Base-by-base conservation (phyloP, 805 yeast species). In the Starmerella potacharoeniae region DNA sequence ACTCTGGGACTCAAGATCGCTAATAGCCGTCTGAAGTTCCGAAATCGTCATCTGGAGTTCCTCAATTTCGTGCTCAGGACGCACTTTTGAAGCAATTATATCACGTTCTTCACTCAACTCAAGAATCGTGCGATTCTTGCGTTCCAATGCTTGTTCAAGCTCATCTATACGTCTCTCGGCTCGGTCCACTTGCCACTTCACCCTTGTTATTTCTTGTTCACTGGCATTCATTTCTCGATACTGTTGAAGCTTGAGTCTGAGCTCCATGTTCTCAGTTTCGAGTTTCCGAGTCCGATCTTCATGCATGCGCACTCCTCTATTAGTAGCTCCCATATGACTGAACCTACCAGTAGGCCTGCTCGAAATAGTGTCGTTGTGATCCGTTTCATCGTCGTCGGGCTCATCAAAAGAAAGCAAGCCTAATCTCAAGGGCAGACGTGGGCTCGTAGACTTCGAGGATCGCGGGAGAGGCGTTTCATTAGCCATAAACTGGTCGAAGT, bases 211-310 rank as follows among this genome's bases (percentile, higher is more conserved):
- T 22, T 58, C 61, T 17, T 55, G 55, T 2, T 44, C 53, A 9
- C 51, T 47, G 14, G 53, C 57, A 28, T 51, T 47, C 48, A 47
- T 40, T 35, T 55, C 58, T 5, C 59, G 45, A 17, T 50, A 39
- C 44, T 51, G 55, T 49, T 55, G 60, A n/a, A 63, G 54, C 41
- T 58, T 58, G 41, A 62, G 56, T 36, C 59, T 45, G 34, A 62
- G 58, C 48, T 60, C 62, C 51, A 60, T 54, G 33, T 55, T 62
- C 55, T 63, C 66, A 22, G 52, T 58, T 47, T 63, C 61, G 36
- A 63, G 50, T n/a, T 43, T 33, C 34, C 58, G 53, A 8, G 30
- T 22, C 14, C 31, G 35, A 22, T 31, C 53, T 35, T 47, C 53
- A 13, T 43, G 34, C 10, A 55, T n/a, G 3, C 57, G 51, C 41